phyloP scores from a whole-genome alignment of 192 early-diverging fungal species.

The Backusella mclennaniae region DNA sequence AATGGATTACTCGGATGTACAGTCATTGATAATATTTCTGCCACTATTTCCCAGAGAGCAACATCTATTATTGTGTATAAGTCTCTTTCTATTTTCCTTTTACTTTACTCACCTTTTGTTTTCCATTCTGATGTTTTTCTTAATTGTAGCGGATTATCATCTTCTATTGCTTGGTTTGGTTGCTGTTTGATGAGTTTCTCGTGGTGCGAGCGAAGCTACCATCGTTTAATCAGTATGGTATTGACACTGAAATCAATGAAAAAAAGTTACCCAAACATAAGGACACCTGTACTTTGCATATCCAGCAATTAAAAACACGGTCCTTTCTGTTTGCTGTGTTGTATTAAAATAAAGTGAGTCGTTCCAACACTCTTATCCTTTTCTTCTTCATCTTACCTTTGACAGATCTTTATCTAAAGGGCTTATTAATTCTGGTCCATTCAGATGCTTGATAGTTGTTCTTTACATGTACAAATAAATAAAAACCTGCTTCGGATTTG shows the following conservation, averaged over 20 bases:
- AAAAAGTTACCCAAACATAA: conserved; percentile 8
- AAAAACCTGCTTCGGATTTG: background rate
- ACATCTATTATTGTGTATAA: background rate
- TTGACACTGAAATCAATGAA: background rate
- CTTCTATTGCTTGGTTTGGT: background rate
- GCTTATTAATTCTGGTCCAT: conserved; percentile 8
- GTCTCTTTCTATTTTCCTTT: background rate
- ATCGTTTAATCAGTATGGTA: background rate
- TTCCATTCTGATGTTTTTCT: conserved; percentile 8
- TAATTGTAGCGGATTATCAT: conserved; percentile 6
- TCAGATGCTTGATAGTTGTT: background rate
- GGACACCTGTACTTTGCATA: conserved; percentile 15
- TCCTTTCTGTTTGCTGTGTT: background rate
- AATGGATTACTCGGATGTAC: background rate
- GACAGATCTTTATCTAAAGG: background rate
- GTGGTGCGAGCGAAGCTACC: background rate
- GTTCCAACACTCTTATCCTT: background rate
- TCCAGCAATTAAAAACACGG: conserved; percentile 9
- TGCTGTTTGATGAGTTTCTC: conserved; percentile 5
- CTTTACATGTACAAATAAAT: background rate
- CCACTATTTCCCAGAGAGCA: conserved; percentile 9
- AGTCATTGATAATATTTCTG: conserved; percentile 14
- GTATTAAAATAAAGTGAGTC: background rate
- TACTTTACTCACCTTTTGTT: background rate
- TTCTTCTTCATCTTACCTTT: background rate